Base-by-base conservation (phyloP, 352 stramenopile genomes). In the Pilasporangium apinafurcum region DNA sequence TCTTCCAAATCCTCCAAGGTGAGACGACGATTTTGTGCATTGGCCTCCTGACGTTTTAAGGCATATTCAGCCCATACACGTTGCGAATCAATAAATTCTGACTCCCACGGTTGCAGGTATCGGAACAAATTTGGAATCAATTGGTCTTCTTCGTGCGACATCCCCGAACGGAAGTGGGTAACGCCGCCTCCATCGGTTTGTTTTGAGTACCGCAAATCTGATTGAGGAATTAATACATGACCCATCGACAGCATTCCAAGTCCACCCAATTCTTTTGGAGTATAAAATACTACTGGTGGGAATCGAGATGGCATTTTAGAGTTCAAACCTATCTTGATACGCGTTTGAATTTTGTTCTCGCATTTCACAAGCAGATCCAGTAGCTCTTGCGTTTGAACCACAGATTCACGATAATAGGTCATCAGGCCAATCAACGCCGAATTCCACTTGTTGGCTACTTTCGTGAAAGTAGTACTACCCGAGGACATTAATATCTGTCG, bases 271-370 rank as follows among this genome's bases (percentile, higher is more conserved):
- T 99, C 97, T 62, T 99, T 99, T 0, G 97, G 97, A 14, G 96
- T 99, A 65, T 99, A 99, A 65, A 99, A 99, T 20, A 99, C 96
- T 20, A 99, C 96, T 9, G 97, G 97, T 28, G 97, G 97, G 76
- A 99, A 98, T 43, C 96, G 91, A 37, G 90, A 98, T 30, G 96
- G 96, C 96, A 99, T 99, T 69, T 99, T 99, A 57, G 92, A 98
- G 83, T 99, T 99, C 39, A 99, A 65, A 5, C 97, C 97, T 49
- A 99, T 99, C 80, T 99, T 99, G 68, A 99, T 99, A 67, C 97
- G 84, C 37, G 96, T 99, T 65, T 99, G 97, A 53, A 99, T 99
- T 76, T 99, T 99, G 72, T 99, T 99, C 59, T 99, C 97, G 59
- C 98, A 99, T 69, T 99, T 99, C 25, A 99, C 97, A 7, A 99